Base-by-base conservation (phyloP, 768 basidiomycete species). In the Coprinellus micaceus region DNA sequence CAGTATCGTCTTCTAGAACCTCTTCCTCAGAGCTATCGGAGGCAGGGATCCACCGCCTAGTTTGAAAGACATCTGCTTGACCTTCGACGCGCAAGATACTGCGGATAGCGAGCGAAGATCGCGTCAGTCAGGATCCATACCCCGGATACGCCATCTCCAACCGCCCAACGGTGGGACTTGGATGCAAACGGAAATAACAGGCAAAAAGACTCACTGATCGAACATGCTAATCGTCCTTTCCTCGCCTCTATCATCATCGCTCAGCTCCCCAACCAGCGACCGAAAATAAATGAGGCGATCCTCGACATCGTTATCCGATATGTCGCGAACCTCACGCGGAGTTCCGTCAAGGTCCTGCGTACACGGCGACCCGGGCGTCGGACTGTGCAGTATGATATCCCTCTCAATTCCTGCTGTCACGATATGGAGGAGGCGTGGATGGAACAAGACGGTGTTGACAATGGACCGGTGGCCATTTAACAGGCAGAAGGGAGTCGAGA, bases 401-500 rank as follows among this genome's bases (percentile, higher is more conserved):
- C 81, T 82, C 67, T 94, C 91, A 21, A 93, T 80, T 2, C 91
- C 91, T 3, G 85, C 76, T 3, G 89, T 89, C 33, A 81, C 77
- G 28, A 90, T 72, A 53, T 85, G 78, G 3, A 87, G 79, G 40
- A 86, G 74, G 21, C 80, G 74, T 1, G 91, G 91, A 64, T 93
- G 91, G 56, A 91, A 82, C 24, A 88, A 69, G 2, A 81, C 75
- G 0, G 83, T 81, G 64, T 93, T 94, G 44, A 92, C 83, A 52
- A 94, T 89, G 1, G 89, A 90, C 39, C 79, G 72, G 65, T 92
- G 89, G 3, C 89, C 88, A 59, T 75, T 76, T 26, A 92, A 67
- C 17, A 81, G 76, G 59, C 77, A 84, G 17, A 82, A 68, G 5
- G 89, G 90, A 1, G 80, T 82, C 4, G 79, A 72, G n/a, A 92